Percentiles rank a stretch among this genome's conserved stretches.
phyloP scores from a whole-genome alignment of 768 basidiomycete genomes.

The Boletellus sp. region DNA sequence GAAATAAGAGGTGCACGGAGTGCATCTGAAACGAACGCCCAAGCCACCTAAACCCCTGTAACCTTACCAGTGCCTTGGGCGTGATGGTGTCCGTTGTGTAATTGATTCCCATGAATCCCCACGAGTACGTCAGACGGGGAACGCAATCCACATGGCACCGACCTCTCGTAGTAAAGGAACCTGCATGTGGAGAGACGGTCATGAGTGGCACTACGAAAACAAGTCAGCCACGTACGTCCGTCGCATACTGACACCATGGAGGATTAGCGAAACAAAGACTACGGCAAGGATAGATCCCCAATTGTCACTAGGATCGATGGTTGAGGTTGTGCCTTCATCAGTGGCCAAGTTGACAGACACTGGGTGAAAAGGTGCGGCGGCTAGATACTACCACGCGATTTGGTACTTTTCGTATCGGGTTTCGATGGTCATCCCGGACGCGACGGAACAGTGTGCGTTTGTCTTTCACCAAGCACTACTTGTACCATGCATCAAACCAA shows the following conservation, averaged over 20 bases:
- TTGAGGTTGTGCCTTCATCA: not conserved
- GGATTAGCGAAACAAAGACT: constrained; percentile 17
- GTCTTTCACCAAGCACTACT: no score
- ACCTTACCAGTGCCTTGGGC: constrained; percentile 16
- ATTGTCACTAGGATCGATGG: constrained; percentile 7
- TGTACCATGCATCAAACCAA: no score
- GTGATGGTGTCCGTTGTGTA: constrained; percentile 9
- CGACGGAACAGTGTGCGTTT: not conserved
- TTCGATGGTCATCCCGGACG: constrained; percentile 12
- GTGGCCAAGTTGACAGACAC: constrained; percentile 10
- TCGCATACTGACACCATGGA: constrained; percentile 25
- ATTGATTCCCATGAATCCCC: constrained; percentile 13
- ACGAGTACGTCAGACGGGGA: not conserved
- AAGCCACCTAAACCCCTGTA: constrained; percentile 14
- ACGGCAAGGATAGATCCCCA: constrained; percentile 25
- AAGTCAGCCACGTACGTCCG: constrained; percentile 18
- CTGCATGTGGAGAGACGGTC: constrained; percentile 3
- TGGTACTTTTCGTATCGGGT: constrained; percentile 10
- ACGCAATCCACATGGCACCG: constrained; percentile 1
- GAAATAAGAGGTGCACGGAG: constrained; percentile 16
- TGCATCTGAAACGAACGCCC: constrained; percentile 20
- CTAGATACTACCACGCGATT: not conserved
- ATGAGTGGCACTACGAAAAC: not conserved
- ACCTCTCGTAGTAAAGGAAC: constrained; percentile 26
- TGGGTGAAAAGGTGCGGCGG: no score